These are phyloP conservation scores for Teunomyces gatunensis DNA, from an alignment of 805 yeast genomes.

Conservation along the genomic window DNA sequence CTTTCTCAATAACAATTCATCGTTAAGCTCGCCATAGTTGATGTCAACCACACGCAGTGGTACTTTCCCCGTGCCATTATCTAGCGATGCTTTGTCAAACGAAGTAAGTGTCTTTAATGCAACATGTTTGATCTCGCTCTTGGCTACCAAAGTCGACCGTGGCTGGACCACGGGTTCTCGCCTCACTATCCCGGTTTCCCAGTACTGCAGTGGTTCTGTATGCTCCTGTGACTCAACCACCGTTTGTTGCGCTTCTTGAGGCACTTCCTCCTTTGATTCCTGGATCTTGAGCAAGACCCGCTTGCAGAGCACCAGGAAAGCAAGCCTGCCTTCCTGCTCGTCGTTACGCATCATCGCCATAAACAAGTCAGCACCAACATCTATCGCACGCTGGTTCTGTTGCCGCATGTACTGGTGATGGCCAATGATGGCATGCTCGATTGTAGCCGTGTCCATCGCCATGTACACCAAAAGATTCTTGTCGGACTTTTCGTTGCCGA, in stretches of 20 bases:
- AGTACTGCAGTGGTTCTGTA: constrained; percentile 1
- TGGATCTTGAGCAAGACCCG: constrained; percentile 12
- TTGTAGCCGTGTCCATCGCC: constrained; percentile 7
- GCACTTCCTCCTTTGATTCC: constrained; percentile 6
- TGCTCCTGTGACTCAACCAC: not conserved
- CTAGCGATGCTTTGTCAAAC: not conserved
- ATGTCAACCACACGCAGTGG: constrained; percentile 7
- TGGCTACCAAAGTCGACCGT: not conserved
- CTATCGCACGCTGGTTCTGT: not conserved
- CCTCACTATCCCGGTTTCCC: constrained; percentile 3
- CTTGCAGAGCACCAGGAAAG: constrained; percentile 13
- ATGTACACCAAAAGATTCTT: constrained; percentile 9
- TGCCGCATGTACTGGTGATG: not conserved
- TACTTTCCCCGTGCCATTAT: not conserved
- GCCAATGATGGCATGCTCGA: constrained; percentile 2
- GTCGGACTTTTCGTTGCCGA: constrained; percentile 4
- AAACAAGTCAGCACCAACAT: constrained; percentile 3
- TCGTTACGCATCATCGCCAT: constrained; percentile 11
- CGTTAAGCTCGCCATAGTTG: constrained; percentile 8
- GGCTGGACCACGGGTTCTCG: not conserved
- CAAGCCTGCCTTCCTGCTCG: constrained; percentile 13
- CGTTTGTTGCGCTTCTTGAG: not conserved
- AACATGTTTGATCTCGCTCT: constrained; percentile 2
- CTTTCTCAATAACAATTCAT: constrained; percentile 5
- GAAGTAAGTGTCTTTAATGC: not conserved